phyloP scores from a whole-genome alignment of 371 early-diverging fungal species.

The Lichtheimia hyalospora region DNA sequence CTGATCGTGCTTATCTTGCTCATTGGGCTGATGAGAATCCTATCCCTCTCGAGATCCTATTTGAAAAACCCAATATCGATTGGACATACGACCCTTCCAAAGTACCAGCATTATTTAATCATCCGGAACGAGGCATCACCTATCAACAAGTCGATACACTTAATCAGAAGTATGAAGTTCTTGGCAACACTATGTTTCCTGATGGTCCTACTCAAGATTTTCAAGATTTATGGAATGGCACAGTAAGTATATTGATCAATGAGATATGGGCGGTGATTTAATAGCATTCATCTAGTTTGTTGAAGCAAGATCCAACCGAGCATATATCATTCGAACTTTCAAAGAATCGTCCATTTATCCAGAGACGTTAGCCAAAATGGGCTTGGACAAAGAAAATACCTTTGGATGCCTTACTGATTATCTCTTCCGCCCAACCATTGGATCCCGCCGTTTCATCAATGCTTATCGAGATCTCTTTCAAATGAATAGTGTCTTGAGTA shows the following conservation, averaged over 20 bases:
- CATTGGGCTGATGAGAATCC: slow-evolving; percentile 39
- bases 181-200: slow-evolving; percentile 28
- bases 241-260: slow-evolving; percentile 17
- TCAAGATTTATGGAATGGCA: slow-evolving; percentile 30
- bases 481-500: slow-evolving; percentile 34
- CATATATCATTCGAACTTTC: slow-evolving; percentile 32
- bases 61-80: slow-evolving; percentile 32
- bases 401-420: slow-evolving; percentile 35
- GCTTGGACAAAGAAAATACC: slow-evolving; percentile 28
- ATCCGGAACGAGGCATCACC: slow-evolving; percentile 8
- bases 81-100: slow-evolving; percentile 30
- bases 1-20: slow-evolving; percentile 32
- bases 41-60: slow-evolving; percentile 29
- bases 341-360: slow-evolving; percentile 25
- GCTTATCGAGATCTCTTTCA: slow-evolving; percentile 27
- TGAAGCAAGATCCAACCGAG: slow-evolving; percentile 33
- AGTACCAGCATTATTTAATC: slow-evolving; percentile 17
- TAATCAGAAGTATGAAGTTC: slow-evolving; percentile 23
- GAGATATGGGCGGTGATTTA: neutral
- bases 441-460: slow-evolving; percentile 29
- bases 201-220: slow-evolving; percentile 31
- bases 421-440: slow-evolving; percentile 34
- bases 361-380: slow-evolving; percentile 19
- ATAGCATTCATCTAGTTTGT: slow-evolving; percentile 17
- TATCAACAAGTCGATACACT: slow-evolving; percentile 26